These are phyloP conservation scores for Colletotrichum sp. DNA, from an alignment of 2,329 filamentous ascomycete species.

Conservation along the genomic window DNA sequence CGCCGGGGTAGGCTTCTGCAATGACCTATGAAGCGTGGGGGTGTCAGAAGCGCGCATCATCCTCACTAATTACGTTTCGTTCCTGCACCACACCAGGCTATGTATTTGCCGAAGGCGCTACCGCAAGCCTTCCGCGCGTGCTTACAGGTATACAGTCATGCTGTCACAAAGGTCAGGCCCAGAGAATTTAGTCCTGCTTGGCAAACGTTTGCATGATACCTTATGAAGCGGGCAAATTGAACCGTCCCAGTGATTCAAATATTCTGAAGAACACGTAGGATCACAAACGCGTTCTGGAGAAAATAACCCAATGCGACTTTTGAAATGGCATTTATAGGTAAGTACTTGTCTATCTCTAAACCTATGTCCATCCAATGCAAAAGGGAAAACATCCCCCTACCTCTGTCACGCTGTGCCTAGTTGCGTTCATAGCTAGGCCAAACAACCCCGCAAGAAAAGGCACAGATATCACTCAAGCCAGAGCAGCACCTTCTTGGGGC, in stretches of 20 bases:
- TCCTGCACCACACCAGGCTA: background rate
- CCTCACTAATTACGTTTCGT: background rate
- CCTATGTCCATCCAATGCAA: background rate
- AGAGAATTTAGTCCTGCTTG: background rate
- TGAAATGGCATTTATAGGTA: background rate
- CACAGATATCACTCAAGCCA: background rate
- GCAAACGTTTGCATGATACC: background rate
- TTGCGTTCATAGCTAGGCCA: background rate
- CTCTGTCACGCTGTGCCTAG: background rate
- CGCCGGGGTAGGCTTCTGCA: background rate
- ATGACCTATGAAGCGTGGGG: background rate
- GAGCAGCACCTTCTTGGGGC: slow-evolving; percentile 12
- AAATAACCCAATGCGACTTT: background rate
- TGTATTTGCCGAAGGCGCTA: background rate
- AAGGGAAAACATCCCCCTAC: background rate
- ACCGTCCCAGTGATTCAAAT: background rate
- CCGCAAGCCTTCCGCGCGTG: background rate
- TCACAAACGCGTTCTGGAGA: background rate
- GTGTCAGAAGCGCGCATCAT: background rate
- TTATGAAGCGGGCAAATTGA: background rate
- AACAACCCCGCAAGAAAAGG: background rate
- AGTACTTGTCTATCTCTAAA: background rate
- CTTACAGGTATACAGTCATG: background rate
- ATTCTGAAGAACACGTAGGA: background rate
- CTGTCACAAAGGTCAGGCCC: background rate